Percentiles rank a stretch among this genome's conserved stretches.
Conservation (phyloP, 306 rosid genomes). For the Inga laurina region DNA sequence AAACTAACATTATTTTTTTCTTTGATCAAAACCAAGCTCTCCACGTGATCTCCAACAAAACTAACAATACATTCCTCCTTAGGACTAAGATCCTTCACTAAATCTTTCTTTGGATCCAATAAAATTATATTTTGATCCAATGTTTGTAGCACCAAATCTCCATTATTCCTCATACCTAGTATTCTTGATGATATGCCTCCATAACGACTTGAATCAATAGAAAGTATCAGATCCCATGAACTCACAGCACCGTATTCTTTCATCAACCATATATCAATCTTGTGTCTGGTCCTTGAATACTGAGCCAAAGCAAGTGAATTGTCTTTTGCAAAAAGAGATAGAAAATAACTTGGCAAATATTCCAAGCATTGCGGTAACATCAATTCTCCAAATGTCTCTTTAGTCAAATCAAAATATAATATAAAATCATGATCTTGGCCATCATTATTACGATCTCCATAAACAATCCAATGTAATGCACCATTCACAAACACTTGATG, state of each 20-base stretch:
- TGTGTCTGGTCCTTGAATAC: neutral
- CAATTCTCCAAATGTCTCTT: neutral
- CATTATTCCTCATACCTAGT: neutral
- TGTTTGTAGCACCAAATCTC: neutral
- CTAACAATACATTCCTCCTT: neutral
- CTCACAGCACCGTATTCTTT: neutral
- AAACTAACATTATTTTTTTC: neutral
- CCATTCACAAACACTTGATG: neutral
- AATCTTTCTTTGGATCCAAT: neutral
- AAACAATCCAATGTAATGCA: neutral
- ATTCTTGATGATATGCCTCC: neutral
- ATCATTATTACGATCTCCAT: no score
- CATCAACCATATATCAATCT: neutral
- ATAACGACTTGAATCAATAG: no score
- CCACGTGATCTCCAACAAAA: neutral
- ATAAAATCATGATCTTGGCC: neutral
- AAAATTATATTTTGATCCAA: neutral
- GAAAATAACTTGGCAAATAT: neutral
- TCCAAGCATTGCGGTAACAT: neutral
- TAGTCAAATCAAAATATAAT: neutral
- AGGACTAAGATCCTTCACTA: neutral
- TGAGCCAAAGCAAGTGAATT: neutral
- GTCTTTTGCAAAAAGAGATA: neutral
- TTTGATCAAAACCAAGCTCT: neutral
- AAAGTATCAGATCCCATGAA: neutral